Evolutionary conservation across 1,284 basidiomycete genomes (phyloP).

Genomic region (Stygiomarasmius scandens): DNA sequence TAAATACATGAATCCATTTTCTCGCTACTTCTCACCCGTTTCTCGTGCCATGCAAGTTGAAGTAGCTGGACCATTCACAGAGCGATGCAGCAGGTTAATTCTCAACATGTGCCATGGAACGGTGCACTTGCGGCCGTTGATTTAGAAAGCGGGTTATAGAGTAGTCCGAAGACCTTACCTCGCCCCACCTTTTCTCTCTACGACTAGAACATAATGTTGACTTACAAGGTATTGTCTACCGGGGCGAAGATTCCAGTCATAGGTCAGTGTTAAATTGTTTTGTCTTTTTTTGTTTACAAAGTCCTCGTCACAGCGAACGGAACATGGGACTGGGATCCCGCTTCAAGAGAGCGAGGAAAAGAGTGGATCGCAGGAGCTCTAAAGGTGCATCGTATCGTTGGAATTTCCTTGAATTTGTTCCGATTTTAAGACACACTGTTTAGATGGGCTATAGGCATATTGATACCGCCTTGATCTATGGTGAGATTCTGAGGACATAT

Average conservation of each 20-base stretch:
- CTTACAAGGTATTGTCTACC: background rate
- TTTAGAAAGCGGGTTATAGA: too few species aligned
- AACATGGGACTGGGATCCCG: conserved; percentile 8
- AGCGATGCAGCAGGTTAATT: too few species aligned
- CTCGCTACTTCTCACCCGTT: too few species aligned
- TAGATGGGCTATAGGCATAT: conserved; percentile 17
- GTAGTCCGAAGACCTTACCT: background rate
- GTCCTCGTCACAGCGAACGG: conserved; percentile 7
- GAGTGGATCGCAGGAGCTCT: conserved; percentile 15
- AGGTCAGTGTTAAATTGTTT: background rate
- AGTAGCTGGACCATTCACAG: too few species aligned
- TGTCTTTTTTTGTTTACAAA: too few species aligned
- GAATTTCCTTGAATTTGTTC: too few species aligned
- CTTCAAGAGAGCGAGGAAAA: conserved; percentile 5
- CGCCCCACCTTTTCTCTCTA: background rate
- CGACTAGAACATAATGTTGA: background rate
- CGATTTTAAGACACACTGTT: background rate
- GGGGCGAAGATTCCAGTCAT: background rate
- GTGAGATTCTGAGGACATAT: background rate
- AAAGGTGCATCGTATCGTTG: background rate
- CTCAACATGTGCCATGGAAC: too few species aligned
- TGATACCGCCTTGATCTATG: conserved; percentile 10
- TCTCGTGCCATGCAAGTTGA: too few species aligned
- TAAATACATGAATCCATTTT: too few species aligned
- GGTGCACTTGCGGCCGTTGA: too few species aligned